phyloP scores from a whole-genome alignment of 1,284 basidiomycete genomes.

The Sanghuangporus weigelae region DNA sequence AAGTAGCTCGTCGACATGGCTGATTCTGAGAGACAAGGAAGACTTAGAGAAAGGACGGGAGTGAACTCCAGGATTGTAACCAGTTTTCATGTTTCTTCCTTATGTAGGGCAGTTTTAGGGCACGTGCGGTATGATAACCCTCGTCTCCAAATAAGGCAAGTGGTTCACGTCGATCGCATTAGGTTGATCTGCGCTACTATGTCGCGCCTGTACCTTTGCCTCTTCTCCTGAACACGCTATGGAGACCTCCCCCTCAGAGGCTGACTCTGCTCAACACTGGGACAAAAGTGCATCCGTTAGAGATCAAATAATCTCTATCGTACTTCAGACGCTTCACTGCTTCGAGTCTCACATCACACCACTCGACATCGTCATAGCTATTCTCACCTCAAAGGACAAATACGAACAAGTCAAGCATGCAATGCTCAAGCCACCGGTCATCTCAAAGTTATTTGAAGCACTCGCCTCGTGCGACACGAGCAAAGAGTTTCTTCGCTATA shows the following conservation, averaged over 20 bases:
- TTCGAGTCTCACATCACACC: not conserved
- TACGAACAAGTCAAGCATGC: not conserved
- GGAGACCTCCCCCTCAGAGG: not conserved
- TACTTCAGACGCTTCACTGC: not conserved
- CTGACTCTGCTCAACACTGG: not conserved
- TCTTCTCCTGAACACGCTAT: too few relatives aligned
- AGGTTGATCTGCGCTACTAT: too few relatives aligned
- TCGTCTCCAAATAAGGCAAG: too few relatives aligned
- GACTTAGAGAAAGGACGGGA: constrained; percentile 6
- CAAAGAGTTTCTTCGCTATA: not conserved
- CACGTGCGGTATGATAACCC: not conserved
- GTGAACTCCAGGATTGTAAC: constrained; percentile 14
- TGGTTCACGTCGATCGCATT: too few relatives aligned
- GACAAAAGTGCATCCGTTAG: not conserved
- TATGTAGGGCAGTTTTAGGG: not conserved
- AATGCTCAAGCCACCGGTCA: not conserved
- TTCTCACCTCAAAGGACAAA: not conserved
- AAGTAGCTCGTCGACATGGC: constrained; percentile 32
- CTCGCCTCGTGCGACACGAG: not conserved
- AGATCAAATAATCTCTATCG: not conserved
- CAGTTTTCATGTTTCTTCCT: not conserved
- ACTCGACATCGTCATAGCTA: not conserved
- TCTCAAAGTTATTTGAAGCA: not conserved
- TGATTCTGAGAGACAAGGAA: not conserved
- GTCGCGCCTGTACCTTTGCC: too few relatives aligned